These are phyloP conservation scores for Vaccinium darrowii DNA, from an alignment of 148 eudicot species.

Conservation along the genomic window DNA sequence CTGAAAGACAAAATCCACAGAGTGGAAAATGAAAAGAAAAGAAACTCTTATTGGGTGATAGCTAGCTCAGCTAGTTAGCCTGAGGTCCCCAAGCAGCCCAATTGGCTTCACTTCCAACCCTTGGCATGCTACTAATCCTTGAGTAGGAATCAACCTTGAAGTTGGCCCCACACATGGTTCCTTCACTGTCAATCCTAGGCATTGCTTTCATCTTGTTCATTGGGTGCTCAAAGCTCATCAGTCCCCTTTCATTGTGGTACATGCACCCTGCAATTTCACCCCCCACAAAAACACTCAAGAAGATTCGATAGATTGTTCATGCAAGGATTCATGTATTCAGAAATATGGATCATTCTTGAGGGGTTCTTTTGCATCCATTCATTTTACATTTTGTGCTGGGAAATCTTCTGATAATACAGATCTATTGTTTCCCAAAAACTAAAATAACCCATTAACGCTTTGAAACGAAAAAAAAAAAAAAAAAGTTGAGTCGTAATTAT, in stretches of 20 bases:
- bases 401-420: not conserved
- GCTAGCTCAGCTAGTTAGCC: conserved; percentile 4
- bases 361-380: not conserved
- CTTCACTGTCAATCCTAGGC: conserved; percentile 94
- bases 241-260: conserved; percentile 73
- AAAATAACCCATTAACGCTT: not conserved
- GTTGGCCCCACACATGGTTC: conserved; percentile 74
- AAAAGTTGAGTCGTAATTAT: not conserved
- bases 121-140: conserved; percentile 62
- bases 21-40: not conserved
- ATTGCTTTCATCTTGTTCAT: conserved; percentile 79
- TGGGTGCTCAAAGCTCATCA: conserved; percentile 81
- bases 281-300: not conserved
- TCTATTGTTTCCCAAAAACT: not conserved
- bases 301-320: not conserved
- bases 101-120: conserved; percentile 85
- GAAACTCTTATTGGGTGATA: not conserved
- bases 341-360: not conserved
- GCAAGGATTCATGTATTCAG: not conserved
- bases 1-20: not conserved
- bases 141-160: conserved; percentile 71
- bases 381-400: not conserved
- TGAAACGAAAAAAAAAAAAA: not conserved
- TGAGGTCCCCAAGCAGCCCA: conserved; percentile 56
- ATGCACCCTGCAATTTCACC: conserved; percentile 59